Base-by-base conservation (phyloP, 805 yeast species). In the Lipomyces lipofer region DNA sequence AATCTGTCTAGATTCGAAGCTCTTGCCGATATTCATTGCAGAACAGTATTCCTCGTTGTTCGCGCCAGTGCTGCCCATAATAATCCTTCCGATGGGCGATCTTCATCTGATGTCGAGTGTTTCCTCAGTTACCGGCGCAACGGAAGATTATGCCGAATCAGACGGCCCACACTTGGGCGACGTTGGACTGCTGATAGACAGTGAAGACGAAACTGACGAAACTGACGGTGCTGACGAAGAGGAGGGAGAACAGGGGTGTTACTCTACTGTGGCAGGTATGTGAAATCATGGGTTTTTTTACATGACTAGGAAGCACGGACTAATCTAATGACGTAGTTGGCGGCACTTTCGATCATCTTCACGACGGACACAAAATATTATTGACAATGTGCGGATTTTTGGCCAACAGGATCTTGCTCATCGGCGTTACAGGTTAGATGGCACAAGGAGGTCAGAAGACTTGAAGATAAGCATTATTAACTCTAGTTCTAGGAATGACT, bases 281-380 rank as follows among this genome's bases (percentile, higher is more conserved):
- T 39, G 4, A 13, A n/a, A 15, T n/a, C 9, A 21, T 2, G 15
- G 5, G 43, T 24, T 48, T 7, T 40, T 17, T n/a, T 22, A 2
- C 24, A 17, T 19, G 22, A 42, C 28, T 13, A 43, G 28, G 38
- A 19, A 9, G 17, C n/a, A n/a, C n/a, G n/a, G n/a, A n/a, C n/a
- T n/a, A 5, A 19, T 27, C 35, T 29, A 59, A 56, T 4, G 66
- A 63, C 2, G 70, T 96, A 0, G 83, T 92, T 1, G 99, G 99
- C 0, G 99, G 99, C 0, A 94, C 99, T 0, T 94, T 94, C 72
- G 99, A 94, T 67, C 98, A 94, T 71, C 67, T 94, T 33, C 99
- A 94, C 64, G 95, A 86, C 66, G 99, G 98, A 0, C 99, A 94
- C 71, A 88, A 87, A 68, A 85, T 94, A 27, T 73, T 94, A 25